A percentile compares a stretch with the other conserved stretches of the same genome.
These are phyloP conservation scores for Pulveroboletus sp. DNA, from an alignment of 1,284 basidiomycete genomes.

Conservation along the genomic window DNA sequence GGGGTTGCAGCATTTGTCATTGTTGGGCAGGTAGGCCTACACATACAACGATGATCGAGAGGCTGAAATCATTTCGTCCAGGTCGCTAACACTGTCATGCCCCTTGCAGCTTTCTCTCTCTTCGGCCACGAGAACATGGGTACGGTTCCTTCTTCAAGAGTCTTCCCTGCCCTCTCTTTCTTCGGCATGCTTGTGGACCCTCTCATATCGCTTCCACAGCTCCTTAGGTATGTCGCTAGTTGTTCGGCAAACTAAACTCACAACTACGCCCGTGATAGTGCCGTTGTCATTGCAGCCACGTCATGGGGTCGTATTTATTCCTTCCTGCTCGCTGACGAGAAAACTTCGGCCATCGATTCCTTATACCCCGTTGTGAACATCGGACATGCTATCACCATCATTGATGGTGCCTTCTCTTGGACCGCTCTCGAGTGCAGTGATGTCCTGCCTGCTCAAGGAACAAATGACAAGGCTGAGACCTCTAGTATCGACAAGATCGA, in stretches of 20 bases:
- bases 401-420: slow-evolving; percentile 30
- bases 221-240: slow-evolving; percentile 21
- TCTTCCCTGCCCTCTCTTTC: slow-evolving; percentile 35
- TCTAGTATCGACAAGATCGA: slow-evolving; percentile 14
- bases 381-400: slow-evolving; percentile 24
- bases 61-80: slow-evolving; percentile 10
- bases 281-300: slow-evolving; percentile 39
- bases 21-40: slow-evolving; percentile 25
- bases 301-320: slow-evolving; percentile 33
- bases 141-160: slow-evolving; percentile 17
- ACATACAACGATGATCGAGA: neutral
- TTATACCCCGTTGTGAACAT: slow-evolving; percentile 11
- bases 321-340: slow-evolving; percentile 33
- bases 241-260: neutral
- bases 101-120: slow-evolving; percentile 35
- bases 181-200: slow-evolving; percentile 36
- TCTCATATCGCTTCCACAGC: slow-evolving; percentile 33
- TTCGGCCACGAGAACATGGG: slow-evolving; percentile 35
- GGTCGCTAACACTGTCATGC: slow-evolving; percentile 33
- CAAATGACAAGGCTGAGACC: slow-evolving; percentile 11
- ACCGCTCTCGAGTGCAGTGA: slow-evolving; percentile 10
- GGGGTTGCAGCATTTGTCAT: slow-evolving; percentile 32
- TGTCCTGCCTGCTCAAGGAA: neutral
- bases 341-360: slow-evolving; percentile 4
- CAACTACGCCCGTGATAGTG: slow-evolving; percentile 18